These are phyloP conservation scores for Phytophthora agathidicida DNA, from an alignment of 352 stramenopile species.

Conservation along the genomic window DNA sequence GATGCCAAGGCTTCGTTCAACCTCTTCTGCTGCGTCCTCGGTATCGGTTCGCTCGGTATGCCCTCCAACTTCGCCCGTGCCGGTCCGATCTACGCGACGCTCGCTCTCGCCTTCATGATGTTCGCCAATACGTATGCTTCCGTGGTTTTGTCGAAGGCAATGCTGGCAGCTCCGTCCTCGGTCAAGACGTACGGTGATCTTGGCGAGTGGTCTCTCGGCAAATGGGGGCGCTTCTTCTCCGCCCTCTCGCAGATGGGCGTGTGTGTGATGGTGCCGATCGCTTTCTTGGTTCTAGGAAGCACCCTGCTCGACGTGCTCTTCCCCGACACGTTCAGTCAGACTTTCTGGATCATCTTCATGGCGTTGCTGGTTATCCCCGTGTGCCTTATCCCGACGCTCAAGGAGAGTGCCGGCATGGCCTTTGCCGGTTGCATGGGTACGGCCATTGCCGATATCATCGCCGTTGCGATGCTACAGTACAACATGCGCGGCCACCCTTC, in stretches of 20 bases:
- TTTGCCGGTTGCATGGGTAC: constrained; percentile 27
- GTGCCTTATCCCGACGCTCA: constrained; percentile 23
- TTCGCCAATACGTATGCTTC: constrained; percentile 23
- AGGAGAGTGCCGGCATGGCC: constrained; percentile 20
- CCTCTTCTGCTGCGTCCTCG: constrained; percentile 21
- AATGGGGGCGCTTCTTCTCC: constrained; percentile 21
- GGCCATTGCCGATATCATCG: constrained; percentile 21
- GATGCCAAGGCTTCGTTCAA: constrained; percentile 16
- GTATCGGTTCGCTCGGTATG: constrained; percentile 26
- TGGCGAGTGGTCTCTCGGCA: constrained; percentile 18
- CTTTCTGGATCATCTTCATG: constrained; percentile 30
- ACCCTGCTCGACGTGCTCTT: constrained; percentile 25
- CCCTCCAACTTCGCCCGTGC: constrained; percentile 21
- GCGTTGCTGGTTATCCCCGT: constrained; percentile 20
- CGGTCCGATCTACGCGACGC: constrained; percentile 15
- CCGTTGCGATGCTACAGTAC: constrained; percentile 16
- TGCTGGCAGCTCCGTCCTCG: constrained; percentile 22
- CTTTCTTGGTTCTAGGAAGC: constrained; percentile 21
- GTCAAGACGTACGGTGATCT: constrained; percentile 22
- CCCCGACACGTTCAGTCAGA: constrained; percentile 20
- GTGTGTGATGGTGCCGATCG: constrained; percentile 13
- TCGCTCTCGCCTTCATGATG: constrained; percentile 19
- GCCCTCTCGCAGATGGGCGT: constrained; percentile 25
- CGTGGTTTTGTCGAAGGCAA: constrained; percentile 15
- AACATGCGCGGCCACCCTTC: constrained; percentile 24